phyloP scores from a whole-genome alignment of 148 eudicot genomes.

The Euryodendron excelsum region DNA sequence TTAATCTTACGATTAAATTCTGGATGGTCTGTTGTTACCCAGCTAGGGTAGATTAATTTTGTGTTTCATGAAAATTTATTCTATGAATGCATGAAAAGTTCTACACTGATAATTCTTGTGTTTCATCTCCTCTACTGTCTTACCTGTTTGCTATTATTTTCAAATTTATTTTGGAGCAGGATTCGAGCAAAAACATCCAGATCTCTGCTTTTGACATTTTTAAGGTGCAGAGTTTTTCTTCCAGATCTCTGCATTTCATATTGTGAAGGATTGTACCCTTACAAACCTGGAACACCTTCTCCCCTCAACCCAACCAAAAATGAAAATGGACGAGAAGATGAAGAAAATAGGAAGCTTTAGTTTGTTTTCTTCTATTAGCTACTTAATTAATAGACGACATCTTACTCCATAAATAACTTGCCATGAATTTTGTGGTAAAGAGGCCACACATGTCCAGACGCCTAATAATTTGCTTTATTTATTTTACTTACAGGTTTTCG shows the following conservation, averaged over 20 bases:
- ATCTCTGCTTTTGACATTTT: slow-evolving; percentile 95
- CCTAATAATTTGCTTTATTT: not conserved
- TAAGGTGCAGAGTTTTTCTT: slow-evolving; percentile 54
- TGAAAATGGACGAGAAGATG: not conserved
- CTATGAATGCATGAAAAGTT: not conserved
- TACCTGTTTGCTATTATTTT: not conserved
- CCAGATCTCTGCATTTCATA: not conserved
- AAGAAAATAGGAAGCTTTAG: not conserved
- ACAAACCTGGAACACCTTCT: not conserved
- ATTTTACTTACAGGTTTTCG: slow-evolving; percentile 64
- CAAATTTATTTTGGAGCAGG: slow-evolving; percentile 44
- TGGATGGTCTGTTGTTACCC: not conserved
- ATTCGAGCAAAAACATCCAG: slow-evolving; percentile 95
- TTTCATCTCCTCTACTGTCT: not conserved
- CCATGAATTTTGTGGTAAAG: not conserved
- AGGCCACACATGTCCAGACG: too few species aligned
- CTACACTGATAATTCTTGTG: not conserved
- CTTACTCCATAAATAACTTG: not conserved
- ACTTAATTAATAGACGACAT: not conserved
- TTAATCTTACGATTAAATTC: slow-evolving; percentile 7
- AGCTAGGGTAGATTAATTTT: not conserved
- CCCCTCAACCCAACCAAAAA: not conserved
- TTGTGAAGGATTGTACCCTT: not conserved
- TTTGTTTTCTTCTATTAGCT: not conserved
- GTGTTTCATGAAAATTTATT: not conserved